Evolutionary conservation across 1,139 yeast species (phyloP).

Genomic region (Suhomyces coccinellae): DNA sequence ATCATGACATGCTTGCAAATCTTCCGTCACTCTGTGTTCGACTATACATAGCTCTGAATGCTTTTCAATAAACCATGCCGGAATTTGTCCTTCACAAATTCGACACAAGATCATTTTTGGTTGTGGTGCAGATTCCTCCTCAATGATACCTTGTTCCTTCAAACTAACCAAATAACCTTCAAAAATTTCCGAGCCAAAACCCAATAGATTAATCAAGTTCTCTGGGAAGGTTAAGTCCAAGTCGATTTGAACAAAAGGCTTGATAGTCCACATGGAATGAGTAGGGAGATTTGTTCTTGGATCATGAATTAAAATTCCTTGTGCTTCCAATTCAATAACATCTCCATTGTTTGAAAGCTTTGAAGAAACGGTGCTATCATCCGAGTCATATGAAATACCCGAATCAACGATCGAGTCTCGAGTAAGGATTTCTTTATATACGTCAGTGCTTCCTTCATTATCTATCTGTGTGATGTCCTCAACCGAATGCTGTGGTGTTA

Average conservation of each 20-base stretch:
- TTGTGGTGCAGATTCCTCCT: constrained; percentile 65
- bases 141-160: constrained; percentile 59
- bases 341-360: constrained; percentile 56
- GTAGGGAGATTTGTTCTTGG: constrained; percentile 58
- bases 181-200: constrained; percentile 86
- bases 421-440: not conserved
- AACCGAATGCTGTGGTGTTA: constrained; percentile 31
- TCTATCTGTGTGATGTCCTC: constrained; percentile 14
- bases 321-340: constrained; percentile 81
- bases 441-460: not conserved
- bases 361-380: constrained; percentile 27
- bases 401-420: constrained; percentile 7
- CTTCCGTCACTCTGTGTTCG: constrained; percentile 81
- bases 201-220: constrained; percentile 67
- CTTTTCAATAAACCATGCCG: constrained; percentile 94
- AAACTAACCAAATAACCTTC: constrained; percentile 69
- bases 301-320: constrained; percentile 88
- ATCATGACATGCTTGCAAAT: constrained; percentile 78
- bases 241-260: constrained; percentile 68
- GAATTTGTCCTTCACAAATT: constrained; percentile 88
- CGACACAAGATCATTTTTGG: constrained; percentile 83
- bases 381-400: constrained; percentile 12
- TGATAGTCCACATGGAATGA: constrained; percentile 92
- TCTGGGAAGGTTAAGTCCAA: constrained; percentile 67
- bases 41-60: constrained; percentile 87